These are phyloP conservation scores for Ceratobasidium sp. DNA, from an alignment of 1,284 basidiomycete genomes.

Conservation along the genomic window DNA sequence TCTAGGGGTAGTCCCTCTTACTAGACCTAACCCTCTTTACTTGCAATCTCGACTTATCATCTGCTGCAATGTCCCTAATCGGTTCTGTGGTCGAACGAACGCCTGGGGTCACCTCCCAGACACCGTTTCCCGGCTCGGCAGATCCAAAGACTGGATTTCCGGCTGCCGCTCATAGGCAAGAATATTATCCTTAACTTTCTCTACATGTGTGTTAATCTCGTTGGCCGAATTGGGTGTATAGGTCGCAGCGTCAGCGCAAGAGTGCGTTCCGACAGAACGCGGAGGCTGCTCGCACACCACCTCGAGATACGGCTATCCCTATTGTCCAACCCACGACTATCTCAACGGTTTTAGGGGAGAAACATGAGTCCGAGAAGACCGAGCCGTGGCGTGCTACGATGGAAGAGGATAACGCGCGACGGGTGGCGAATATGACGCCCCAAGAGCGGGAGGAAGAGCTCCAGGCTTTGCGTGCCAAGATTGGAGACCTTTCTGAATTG, in stretches of 20 bases:
- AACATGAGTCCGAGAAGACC: not conserved
- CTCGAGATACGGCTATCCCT: conserved; percentile 28
- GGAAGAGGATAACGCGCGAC: conserved; percentile 66
- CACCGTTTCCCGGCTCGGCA: conserved; percentile 40
- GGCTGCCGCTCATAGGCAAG: conserved; percentile 45
- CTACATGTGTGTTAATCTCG: conserved; percentile 4
- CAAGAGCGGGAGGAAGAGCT: conserved; percentile 71
- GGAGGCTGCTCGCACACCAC: conserved; percentile 39
- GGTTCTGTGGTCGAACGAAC: conserved; percentile 46
- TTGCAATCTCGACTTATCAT: not conserved
- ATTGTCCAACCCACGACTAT: conserved; percentile 13
- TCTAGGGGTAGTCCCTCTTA: too few relatives aligned
- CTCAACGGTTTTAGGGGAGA: not conserved
- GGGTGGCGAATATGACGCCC: conserved; percentile 69
- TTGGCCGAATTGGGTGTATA: conserved; percentile 1
- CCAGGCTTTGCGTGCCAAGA: conserved; percentile 73
- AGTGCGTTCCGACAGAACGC: conserved; percentile 46
- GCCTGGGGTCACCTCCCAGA: conserved; percentile 32
- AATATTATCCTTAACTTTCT: not conserved
- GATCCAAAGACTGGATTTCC: conserved; percentile 49
- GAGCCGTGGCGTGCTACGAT: conserved; percentile 64
- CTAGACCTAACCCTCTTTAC: too few relatives aligned
- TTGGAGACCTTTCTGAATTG: conserved; percentile 75
- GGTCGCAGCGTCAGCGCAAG: conserved; percentile 46
- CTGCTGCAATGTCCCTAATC: conserved; percentile 36